Evolutionary conservation across 805 yeast species (phyloP), one percentile per base, ranked within the genome.

Genomic region (Saccharomycopsis fermentans): DNA sequence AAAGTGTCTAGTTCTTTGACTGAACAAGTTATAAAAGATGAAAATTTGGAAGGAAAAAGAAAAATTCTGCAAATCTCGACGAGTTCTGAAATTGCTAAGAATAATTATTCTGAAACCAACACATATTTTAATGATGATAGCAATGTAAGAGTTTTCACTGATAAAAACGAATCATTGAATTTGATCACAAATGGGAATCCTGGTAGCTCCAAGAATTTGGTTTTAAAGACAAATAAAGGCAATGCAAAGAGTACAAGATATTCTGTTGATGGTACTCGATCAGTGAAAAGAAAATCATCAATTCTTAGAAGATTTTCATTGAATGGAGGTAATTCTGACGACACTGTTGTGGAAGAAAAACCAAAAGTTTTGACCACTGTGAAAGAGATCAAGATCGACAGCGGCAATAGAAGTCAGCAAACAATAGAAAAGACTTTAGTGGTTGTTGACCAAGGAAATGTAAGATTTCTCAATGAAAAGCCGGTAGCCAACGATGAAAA

Each of bases 101-200:
- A 14, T 11, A 58, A 32, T 21, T 37, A 48, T 27, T 12, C 61
- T 16, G 29, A 26, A 26, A 26, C 43, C 17, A 32, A 9, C 35
- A 40, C 17, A 17, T 14, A 37, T 6, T 19, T 21, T 16, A 34
- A 52, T 29, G 39, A 32, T 37, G 35, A 27, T 8, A 21, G n/a
- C 17, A 54, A 54, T 24, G 58, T 59, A 8, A 53, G 48, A 24
- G 57, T 58, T 47, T 57, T 52, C 47, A 34, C 40, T 8, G 62
- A 57, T 34, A 40, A 39, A 12, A 54, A 58, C 37, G 62, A 58
- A n/a, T 58, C 63, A 27, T 58, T 53, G 54, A 59, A 61, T 36
- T 50, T 61, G 58, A 55, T 61, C 43, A 61, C 63, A 19, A 61
- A 61, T 35, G 63, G 63, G 1, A 54, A 32, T 26, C 55, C 62